These are phyloP conservation scores for Colletotrichum agaves DNA, from an alignment of 2,329 filamentous ascomycete genomes.

Conservation along the genomic window DNA sequence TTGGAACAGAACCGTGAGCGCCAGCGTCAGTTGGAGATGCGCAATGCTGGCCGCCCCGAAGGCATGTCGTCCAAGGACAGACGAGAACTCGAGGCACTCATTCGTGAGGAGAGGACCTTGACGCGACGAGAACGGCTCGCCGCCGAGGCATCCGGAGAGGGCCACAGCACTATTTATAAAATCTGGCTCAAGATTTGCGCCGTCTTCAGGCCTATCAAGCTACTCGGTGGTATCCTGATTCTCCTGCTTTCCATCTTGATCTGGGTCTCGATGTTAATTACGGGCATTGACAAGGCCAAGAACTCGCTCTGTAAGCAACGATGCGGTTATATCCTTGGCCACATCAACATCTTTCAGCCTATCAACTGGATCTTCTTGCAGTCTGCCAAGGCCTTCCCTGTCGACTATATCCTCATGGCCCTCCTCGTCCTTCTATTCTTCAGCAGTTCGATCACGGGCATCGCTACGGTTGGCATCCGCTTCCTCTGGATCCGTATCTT, in stretches of 20 bases:
- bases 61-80: conserved; percentile 86
- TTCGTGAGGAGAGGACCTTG: conserved; percentile 91
- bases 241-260: conserved; percentile 79
- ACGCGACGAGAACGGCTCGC: conserved; percentile 90
- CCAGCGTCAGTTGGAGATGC: conserved; percentile 89
- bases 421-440: conserved; percentile 89
- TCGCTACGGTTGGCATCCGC: conserved; percentile 89
- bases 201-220: conserved; percentile 87
- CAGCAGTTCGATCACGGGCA: conserved; percentile 84
- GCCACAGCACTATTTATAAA: conserved; percentile 77
- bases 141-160: conserved; percentile 82
- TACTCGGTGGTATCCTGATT: conserved; percentile 84
- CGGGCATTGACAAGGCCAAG: conserved; percentile 93
- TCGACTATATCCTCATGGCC: conserved; percentile 92
- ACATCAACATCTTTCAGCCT: conserved; percentile 92
- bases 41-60: conserved; percentile 79
- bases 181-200: conserved; percentile 84
- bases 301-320: conserved; percentile 92
- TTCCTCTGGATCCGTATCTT: conserved; percentile 97
- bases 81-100: conserved; percentile 85
- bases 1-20: conserved; percentile 90
- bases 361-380: conserved; percentile 90
- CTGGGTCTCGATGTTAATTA: conserved; percentile 94
- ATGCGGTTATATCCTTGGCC: conserved; percentile 91
- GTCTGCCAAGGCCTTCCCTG: conserved; percentile 84